Conservation (phyloP, 1,284 basidiomycete species). For the Ganoderma lingzhi region DNA sequence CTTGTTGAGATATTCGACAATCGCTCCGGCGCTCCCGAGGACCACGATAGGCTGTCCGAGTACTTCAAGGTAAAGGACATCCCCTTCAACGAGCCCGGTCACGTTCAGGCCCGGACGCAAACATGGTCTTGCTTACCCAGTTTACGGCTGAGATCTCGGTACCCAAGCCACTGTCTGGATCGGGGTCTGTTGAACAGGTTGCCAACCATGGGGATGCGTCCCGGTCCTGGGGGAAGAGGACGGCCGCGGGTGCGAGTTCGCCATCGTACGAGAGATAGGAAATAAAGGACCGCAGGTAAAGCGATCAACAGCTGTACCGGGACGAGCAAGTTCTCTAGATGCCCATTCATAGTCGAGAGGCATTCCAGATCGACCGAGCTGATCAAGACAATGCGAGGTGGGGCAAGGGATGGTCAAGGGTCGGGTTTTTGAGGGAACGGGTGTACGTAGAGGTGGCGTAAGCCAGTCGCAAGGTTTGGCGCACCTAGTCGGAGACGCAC, state of each 20-base stretch:
- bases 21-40: neutral
- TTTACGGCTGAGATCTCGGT: conserved; percentile 1
- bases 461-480: too few relatives aligned
- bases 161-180: conserved; percentile 13
- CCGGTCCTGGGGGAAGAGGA: conserved; percentile 19
- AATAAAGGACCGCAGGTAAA: neutral
- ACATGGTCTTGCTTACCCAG: conserved; percentile 11
- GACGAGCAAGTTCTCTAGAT: too few relatives aligned
- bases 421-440: too few relatives aligned
- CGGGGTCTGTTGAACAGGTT: conserved; percentile 14
- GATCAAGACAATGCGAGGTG: too few relatives aligned
- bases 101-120: neutral
- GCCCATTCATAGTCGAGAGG: too few relatives aligned
- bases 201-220: conserved; percentile 8
- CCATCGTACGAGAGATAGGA: neutral
- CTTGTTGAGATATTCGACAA: conserved; percentile 11
- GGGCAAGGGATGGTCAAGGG: too few relatives aligned
- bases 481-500: too few relatives aligned
- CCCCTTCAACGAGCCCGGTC: neutral
- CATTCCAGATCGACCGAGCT: too few relatives aligned
- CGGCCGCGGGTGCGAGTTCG: conserved; percentile 4
- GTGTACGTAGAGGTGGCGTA: too few relatives aligned
- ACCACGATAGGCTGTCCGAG: conserved; percentile 1
- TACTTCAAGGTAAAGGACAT: conserved; percentile 6
- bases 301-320: too few relatives aligned